A percentile compares a stretch with the other conserved stretches of the same genome.
Evolutionary conservation across 805 yeast species (phyloP).

Genomic region (Yarrowia osloensis): DNA sequence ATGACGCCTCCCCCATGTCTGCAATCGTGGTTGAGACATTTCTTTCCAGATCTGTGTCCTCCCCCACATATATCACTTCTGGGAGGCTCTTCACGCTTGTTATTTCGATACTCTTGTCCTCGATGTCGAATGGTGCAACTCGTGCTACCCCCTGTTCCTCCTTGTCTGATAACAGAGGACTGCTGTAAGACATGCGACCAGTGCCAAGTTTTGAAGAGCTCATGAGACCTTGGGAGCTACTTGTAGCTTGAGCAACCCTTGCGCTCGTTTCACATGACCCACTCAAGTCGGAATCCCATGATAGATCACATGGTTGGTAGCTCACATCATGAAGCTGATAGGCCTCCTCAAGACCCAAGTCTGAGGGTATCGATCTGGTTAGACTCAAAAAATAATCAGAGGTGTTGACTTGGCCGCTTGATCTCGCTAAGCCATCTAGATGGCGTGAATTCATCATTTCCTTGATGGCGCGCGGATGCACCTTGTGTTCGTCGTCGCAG

Average conservation of each 20-base stretch:
- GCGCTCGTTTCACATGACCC: background rate
- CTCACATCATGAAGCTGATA: background rate
- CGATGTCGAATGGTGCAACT: background rate
- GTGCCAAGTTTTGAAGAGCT: background rate
- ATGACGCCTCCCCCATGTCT: background rate
- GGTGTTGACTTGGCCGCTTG: too few relatives aligned
- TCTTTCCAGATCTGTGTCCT: background rate
- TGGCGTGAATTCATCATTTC: background rate
- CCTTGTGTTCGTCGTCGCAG: background rate
- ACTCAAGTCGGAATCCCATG: background rate
- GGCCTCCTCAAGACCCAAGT: background rate
- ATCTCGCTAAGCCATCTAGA: background rate
- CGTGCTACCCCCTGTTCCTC: background rate
- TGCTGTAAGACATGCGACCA: background rate
- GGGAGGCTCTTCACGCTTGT: background rate
- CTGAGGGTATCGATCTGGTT: background rate
- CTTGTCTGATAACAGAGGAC: background rate
- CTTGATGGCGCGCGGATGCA: background rate
- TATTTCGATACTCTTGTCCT: conserved; percentile 1
- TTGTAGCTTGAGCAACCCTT: too few relatives aligned
- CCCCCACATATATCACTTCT: background rate
- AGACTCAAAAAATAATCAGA: background rate
- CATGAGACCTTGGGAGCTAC: background rate
- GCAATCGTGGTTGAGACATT: background rate
- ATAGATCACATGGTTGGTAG: background rate